Percentiles rank a stretch among this genome's conserved stretches.
phyloP scores from a whole-genome alignment of 768 basidiomycete genomes.

The Neoboletus subvelutipes region DNA sequence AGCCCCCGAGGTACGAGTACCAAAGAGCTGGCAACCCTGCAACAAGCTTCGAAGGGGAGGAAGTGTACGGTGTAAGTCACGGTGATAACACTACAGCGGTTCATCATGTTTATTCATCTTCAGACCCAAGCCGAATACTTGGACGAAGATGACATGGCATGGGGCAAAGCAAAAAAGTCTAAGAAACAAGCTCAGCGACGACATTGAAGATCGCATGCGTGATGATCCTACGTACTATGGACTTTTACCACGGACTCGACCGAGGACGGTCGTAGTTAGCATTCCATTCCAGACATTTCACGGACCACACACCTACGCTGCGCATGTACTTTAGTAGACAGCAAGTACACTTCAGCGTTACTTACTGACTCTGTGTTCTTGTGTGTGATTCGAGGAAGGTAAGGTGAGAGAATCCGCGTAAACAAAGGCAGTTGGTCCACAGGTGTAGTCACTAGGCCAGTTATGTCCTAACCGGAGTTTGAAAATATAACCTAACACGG shows the following conservation, averaged over 20 bases:
- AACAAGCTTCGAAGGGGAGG: conserved; percentile 19
- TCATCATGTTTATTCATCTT: background rate
- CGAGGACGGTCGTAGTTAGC: background rate
- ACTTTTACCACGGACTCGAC: background rate
- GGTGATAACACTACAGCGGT: background rate
- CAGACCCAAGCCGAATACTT: conserved; percentile 26
- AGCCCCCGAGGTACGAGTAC: conserved; percentile 21
- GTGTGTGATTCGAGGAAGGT: background rate
- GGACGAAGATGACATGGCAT: conserved; percentile 30
- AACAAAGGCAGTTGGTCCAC: too few relatives aligned
- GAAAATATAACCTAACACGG: too few relatives aligned
- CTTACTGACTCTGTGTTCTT: background rate
- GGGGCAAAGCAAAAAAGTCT: conserved; percentile 17
- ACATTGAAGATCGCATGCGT: background rate
- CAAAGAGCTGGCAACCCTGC: conserved; percentile 9
- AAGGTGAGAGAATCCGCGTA: background rate
- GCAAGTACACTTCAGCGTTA: background rate
- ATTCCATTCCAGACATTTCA: conserved; percentile 1
- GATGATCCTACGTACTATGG: background rate
- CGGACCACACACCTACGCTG: background rate
- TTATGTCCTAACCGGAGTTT: too few relatives aligned
- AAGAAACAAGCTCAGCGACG: conserved; percentile 6
- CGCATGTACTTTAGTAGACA: background rate
- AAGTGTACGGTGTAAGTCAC: conserved; percentile 20
- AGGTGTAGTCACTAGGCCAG: too few relatives aligned